Base-by-base conservation (phyloP, 495 filamentous ascomycete species). In the Tuber umbilicatum region DNA sequence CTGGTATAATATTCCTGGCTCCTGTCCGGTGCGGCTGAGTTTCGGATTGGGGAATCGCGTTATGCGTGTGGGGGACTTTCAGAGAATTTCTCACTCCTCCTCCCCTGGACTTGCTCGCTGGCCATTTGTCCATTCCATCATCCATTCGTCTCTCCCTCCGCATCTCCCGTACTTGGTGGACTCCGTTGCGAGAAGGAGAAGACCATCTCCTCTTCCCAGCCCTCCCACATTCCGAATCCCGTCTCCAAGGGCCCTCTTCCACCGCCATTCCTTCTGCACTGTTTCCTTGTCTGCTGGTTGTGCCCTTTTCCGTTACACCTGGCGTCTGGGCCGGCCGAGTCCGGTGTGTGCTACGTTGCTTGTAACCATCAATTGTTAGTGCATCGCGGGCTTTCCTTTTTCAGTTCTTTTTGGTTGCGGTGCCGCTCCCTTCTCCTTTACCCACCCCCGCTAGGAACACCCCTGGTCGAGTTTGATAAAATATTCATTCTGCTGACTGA, bases 311-410 rank as follows among this genome's bases (percentile, higher is more conserved):
- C 9, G 23, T n/a, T 23, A 16, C 50, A 31, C 50, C 50, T 60
- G 12, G 50, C n/a, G n/a, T 60, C 9, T 55, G 50, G 50, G 7
- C 50, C 10, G 23, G 4, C 43, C 43, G 19, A 55, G 23, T 55
- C 27, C 47, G 10, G 23, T 55, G 50, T 55, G 50, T 55, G 27
- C 50, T n/a, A 55, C 50, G 12, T n/a, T 12, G 7, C 23, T 55
- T 55, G 50, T 55, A 55, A 55, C 47, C 50, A 55, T 55, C 50
- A 27, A 55, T 55, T 55, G 50, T 55, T 55, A n/a, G 50, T 55
- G 50, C 6, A 55, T 9, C 50, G 7, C 4, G 50, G 47, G n/a
- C 50, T 55, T 27, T 55, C 23, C 23, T 27, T 55, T 50, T 55
- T 27, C 10, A 55, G 1, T 27, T 27, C 9, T 55, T 55, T 55